Evolutionary conservation across 106 monocot genomes (phyloP), one percentile per base, ranked within the genome.

Genomic region (Dioscorea zingiberensis): DNA sequence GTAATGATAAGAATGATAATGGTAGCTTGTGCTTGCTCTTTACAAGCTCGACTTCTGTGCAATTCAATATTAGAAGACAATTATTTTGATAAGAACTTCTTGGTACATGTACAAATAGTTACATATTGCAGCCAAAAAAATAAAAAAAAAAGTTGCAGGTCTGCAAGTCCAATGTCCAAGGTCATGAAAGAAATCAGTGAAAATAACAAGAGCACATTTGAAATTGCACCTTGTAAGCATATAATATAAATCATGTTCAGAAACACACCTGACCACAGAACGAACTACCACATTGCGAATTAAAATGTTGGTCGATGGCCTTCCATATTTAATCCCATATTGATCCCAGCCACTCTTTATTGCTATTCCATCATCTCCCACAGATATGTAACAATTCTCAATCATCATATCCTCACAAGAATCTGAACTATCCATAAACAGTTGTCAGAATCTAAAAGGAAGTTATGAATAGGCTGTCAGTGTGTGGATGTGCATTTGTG

Each of bases 301-400:
- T 49, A 81, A 44, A 67, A 93, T 89, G 65, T 93, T 93, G 44
- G 70, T 38, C 32, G 93, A 93, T 60, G 93, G 93, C 12, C 74
- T 74, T 0, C 62, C 80, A 72, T 93, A 93, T 24, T 79, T 67
- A 48, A 89, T 88, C 16, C 93, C 93, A 76, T 88, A 93, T 38
- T 93, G 93, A 70, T 93, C 85, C 93, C 93, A 88, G 45, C 93
- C 85, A 27, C 88, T 88, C 77, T 93, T 93, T 71, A 88, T 85
- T n/a, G 88, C 93, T 65, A 93, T 93, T 55, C 85, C 93, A 74
- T 93, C 93, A 78, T 89, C 93, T 57, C 88, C 93, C 45, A 89
- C 93, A 15, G 72, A 76, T 74, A 90, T 90, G 75, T 90, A 94
- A 58, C 90, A 94, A 48, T 94, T 87, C 71, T 94, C 90, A 63